phyloP scores from a whole-genome alignment of 805 yeast genomes.

The Hanseniaspora guilliermondii region DNA sequence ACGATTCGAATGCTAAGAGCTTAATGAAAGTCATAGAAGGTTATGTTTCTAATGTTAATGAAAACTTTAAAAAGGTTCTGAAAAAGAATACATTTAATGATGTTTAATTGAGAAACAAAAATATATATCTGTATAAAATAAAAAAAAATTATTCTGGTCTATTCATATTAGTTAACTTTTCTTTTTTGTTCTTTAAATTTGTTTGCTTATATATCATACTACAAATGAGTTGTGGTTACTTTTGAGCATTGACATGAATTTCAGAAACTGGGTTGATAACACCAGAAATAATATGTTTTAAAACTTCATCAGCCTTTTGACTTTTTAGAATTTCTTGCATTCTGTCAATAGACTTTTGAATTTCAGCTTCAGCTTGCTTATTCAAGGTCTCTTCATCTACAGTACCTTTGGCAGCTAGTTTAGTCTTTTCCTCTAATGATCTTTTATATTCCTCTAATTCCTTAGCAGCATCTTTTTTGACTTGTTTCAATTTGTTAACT shows the following conservation, averaged over 20 bases:
- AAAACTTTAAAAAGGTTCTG: constrained; percentile 38
- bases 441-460: constrained; percentile 80
- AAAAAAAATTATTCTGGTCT: too few relatives aligned
- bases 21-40: constrained; percentile 61
- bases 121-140: background rate
- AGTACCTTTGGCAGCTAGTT: constrained; percentile 50
- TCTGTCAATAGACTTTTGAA: constrained; percentile 55
- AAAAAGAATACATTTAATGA: background rate
- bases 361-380: constrained; percentile 62
- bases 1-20: constrained; percentile 34
- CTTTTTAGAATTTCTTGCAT: constrained; percentile 52
- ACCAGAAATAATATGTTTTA: constrained; percentile 55
- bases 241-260: constrained; percentile 61
- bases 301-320: constrained; percentile 56
- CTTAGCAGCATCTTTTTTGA: constrained; percentile 80
- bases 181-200: background rate
- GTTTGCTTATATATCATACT: background rate
- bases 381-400: constrained; percentile 57
- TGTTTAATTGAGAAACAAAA: background rate
- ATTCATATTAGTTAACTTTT: too few relatives aligned
- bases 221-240: background rate
- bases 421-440: background rate
- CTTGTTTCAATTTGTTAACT: constrained; percentile 75
- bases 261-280: constrained; percentile 51
- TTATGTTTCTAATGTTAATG: constrained; percentile 46